Conservation (phyloP, 2,329 filamentous ascomycete genomes). For the Colletotrichum camelliae region DNA sequence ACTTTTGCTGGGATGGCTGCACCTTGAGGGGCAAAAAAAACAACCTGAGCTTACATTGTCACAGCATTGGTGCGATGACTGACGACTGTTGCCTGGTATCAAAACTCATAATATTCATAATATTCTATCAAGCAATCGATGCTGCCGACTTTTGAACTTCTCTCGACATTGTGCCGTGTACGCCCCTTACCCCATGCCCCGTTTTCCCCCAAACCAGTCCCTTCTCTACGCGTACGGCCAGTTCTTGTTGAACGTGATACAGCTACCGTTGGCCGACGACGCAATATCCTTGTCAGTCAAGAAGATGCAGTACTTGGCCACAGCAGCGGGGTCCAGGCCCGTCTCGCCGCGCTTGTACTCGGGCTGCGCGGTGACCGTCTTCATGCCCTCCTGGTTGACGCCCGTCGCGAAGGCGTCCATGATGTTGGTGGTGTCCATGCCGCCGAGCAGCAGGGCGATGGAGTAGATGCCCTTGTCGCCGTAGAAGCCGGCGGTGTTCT, state of each 20-base stretch:
- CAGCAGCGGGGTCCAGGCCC: constrained; percentile 35
- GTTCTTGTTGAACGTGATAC: constrained; percentile 38
- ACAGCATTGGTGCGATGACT: not conserved
- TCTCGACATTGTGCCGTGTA: not conserved
- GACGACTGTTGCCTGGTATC: not conserved
- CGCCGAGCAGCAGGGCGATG: constrained; percentile 18
- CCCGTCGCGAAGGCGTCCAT: constrained; percentile 42
- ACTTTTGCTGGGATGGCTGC: not conserved
- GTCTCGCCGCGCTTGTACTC: constrained; percentile 33
- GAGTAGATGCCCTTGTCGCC: constrained; percentile 52
- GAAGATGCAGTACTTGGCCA: constrained; percentile 44
- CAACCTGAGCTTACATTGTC: not conserved
- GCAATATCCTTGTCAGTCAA: constrained; percentile 38
- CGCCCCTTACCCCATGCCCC: not conserved
- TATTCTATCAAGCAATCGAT: not conserved
- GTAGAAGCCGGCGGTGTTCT: constrained; percentile 64
- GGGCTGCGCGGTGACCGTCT: constrained; percentile 29
- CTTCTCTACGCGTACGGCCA: constrained; percentile 35
- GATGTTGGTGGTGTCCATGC: constrained; percentile 20
- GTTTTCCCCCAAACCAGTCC: not conserved
- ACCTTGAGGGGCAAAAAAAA: not conserved
- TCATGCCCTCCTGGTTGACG: constrained; percentile 37
- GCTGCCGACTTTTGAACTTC: not conserved
- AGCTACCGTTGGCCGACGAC: constrained; percentile 35
- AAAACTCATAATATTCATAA: not conserved